Evolutionary conservation across 169 alveolate genomes (phyloP).

Genomic region (Plasmodium blacklocki): DNA sequence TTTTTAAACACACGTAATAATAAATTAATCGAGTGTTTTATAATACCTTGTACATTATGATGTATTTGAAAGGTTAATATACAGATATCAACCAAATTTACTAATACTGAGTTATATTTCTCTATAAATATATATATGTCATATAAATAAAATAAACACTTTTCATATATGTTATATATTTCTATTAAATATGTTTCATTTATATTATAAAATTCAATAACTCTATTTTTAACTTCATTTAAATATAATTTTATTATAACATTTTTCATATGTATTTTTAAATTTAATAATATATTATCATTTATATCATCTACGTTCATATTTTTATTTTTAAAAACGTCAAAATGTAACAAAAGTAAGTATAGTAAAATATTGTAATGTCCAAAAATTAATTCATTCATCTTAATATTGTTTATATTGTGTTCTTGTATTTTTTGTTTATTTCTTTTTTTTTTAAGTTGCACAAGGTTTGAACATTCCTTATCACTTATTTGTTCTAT

Average conservation of each 20-base stretch:
- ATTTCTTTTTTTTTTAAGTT: background rate
- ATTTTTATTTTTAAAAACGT: conserved; percentile 30
- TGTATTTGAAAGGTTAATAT: conserved; percentile 39
- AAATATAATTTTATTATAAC: conserved; percentile 26
- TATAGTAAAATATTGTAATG: conserved; percentile 55
- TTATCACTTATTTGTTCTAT: no score
- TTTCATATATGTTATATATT: conserved; percentile 43
- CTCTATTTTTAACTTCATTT: conserved; percentile 48
- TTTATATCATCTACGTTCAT: conserved; percentile 33
- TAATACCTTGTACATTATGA: conserved; percentile 54
- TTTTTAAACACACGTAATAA: conserved; percentile 26
- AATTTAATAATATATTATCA: conserved; percentile 20
- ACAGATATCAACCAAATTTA: conserved; percentile 42
- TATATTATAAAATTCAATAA: conserved; percentile 58
- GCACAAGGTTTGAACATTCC: no score
- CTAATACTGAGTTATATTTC: conserved; percentile 56
- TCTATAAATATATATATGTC: conserved; percentile 48
- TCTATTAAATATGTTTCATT: conserved; percentile 46
- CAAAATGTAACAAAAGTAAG: conserved; percentile 35
- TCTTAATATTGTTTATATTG: conserved; percentile 6
- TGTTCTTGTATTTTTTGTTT: conserved; percentile 16
- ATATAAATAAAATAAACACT: conserved; percentile 34
- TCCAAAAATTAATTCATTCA: conserved; percentile 42
- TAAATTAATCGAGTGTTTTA: conserved; percentile 34
- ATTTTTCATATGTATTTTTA: conserved; percentile 49